Base-by-base conservation (phyloP, 495 filamentous ascomycete genomes). In the Podospora didyma region DNA sequence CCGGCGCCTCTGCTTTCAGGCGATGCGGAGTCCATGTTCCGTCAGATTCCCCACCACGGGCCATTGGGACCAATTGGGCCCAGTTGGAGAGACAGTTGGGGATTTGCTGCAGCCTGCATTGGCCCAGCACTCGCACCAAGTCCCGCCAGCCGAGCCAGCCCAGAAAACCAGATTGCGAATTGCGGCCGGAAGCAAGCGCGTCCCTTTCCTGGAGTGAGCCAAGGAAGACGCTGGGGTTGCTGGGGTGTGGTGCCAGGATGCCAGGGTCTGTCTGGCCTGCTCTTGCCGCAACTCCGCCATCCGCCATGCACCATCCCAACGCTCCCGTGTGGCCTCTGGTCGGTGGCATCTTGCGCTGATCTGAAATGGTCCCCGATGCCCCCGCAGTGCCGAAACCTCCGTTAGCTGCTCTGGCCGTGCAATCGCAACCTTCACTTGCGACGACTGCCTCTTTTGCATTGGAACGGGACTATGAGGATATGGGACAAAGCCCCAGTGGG, bases 1-100 rank as follows among this genome's bases (percentile, higher is more conserved):
- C 53, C 56, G 62, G 68, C 54, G 59, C 68, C 66, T 64, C 59
- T 65, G 59, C 22, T 52, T 64, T 60, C 66, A 65, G 66, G 68
- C 65, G 66, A 69, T 64, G 66, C 68, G 68, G 68, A 71, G 66
- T 61, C 50, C 62, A 57, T 47, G 51, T 71, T 69, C 68, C 68
- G 68, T 61, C 46, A 45, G 45, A 20, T 10, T 26, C 49, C 60
- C 59, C 59, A 59, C 62, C 11, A 20, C 16, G 16, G 23, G 16
- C 52, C 16, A 17, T n/a, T 4, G 14, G 24, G 56, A 49, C 39
- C 56, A 56, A 62, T 57, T 61, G 35, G 47, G 58, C 41, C 45
- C 59, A 52, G 57, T 31, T 31, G 26, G 26, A 4, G 26, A 4
- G 26, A 9, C 9, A 31, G 26, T 56, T 58, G 24, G 50, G 23